phyloP scores from a whole-genome alignment of 164 flowering plant species.

The Vitis rotundifolia region DNA sequence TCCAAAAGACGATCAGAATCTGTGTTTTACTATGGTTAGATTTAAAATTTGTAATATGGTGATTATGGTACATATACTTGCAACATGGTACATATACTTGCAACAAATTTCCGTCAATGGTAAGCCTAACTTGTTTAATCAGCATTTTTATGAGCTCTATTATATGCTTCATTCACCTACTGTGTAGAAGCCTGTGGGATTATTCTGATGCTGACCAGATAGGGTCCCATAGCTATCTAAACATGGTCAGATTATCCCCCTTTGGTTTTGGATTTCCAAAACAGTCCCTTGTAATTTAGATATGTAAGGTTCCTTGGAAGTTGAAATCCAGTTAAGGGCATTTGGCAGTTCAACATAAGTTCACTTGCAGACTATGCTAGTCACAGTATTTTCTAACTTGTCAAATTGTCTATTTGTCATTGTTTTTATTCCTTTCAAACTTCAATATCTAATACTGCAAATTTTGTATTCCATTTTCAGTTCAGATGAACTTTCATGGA shows the following conservation, averaged over 20 bases:
- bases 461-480: slow-evolving; percentile 11
- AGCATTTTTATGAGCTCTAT: background rate
- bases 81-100: background rate
- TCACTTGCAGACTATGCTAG: background rate
- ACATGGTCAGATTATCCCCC: no score
- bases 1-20: background rate
- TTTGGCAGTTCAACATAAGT: background rate
- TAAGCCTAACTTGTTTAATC: background rate
- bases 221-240: no score
- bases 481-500: slow-evolving; percentile 35
- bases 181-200: background rate
- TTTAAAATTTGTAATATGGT: background rate
- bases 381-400: background rate
- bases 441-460: background rate
- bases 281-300: background rate
- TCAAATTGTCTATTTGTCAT: no score
- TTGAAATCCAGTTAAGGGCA: background rate
- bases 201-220: no score
- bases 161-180: background rate
- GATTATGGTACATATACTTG: background rate
- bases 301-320: background rate
- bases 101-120: background rate
- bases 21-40: background rate
- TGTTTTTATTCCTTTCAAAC: no score
- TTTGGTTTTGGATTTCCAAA: no score